Conservation (phyloP, 345 rosid species). For the Murraya koenigii region DNA sequence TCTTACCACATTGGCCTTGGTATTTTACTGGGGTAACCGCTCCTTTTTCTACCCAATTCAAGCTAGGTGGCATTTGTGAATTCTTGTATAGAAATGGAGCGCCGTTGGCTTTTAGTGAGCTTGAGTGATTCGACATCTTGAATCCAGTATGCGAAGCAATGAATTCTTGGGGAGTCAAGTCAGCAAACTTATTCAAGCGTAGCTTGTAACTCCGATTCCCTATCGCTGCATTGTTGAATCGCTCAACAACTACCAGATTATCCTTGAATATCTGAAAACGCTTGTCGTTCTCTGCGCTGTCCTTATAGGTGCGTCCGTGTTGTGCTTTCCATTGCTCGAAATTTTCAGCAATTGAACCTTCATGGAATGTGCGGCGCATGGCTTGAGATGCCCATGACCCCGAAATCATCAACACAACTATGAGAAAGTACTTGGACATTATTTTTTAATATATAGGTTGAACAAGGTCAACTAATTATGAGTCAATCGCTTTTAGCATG, state of each 20-base stretch:
- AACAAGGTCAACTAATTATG: background rate
- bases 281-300: constrained; percentile 26
- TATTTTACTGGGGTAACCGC: background rate
- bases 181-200: constrained; percentile 30
- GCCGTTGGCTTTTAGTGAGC: background rate
- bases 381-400: background rate
- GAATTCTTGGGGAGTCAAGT: constrained; percentile 31
- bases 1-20: background rate
- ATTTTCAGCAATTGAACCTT: constrained; percentile 31
- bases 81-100: background rate
- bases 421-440: background rate
- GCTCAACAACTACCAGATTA: constrained; percentile 38
- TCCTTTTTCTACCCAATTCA: background rate
- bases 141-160: constrained; percentile 15
- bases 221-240: constrained; percentile 26
- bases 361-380: constrained; percentile 15
- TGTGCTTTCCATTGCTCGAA: constrained; percentile 41
- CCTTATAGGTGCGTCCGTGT: constrained; percentile 31
- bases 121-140: background rate
- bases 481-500: background rate
- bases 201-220: constrained; percentile 23
- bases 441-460: background rate
- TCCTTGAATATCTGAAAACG: constrained; percentile 39
- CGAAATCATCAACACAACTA: background rate
- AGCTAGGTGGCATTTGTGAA: background rate